Conservation (phyloP, 495 filamentous ascomycete genomes). For the Lasiosphaeriaceae sp. region DNA sequence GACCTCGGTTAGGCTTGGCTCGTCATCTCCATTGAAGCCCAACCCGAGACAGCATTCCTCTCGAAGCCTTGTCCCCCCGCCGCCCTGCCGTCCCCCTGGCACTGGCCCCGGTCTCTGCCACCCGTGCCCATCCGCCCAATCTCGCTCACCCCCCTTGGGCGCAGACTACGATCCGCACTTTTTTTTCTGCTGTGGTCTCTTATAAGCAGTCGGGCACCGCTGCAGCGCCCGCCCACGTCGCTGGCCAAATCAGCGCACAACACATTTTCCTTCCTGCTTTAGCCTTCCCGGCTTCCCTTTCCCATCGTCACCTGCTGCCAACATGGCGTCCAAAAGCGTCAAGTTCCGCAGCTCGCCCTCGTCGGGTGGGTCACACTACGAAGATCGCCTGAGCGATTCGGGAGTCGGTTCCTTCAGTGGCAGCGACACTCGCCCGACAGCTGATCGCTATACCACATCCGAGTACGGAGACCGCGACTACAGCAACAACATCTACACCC, state of each 20-base stretch:
- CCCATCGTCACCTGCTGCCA: slow-evolving; percentile 7
- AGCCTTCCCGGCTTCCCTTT: slow-evolving; percentile 15
- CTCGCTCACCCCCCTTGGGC: slow-evolving; percentile 18
- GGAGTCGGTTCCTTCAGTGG: slow-evolving; percentile 35
- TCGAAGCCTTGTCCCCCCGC: slow-evolving; percentile 22
- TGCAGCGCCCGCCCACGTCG: slow-evolving; percentile 23
- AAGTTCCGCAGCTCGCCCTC: slow-evolving; percentile 29
- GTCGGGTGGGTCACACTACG: slow-evolving; percentile 24
- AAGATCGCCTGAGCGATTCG: slow-evolving; percentile 32
- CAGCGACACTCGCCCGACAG: slow-evolving; percentile 24
- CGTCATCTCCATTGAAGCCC: slow-evolving; percentile 28
- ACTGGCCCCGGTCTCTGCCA: slow-evolving; percentile 1
- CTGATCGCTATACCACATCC: slow-evolving; percentile 20
- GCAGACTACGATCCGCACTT: slow-evolving; percentile 18
- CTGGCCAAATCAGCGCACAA: slow-evolving; percentile 40
- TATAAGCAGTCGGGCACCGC: slow-evolving; percentile 35
- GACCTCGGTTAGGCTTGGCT: slow-evolving; percentile 12
- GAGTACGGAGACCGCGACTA: slow-evolving; percentile 21
- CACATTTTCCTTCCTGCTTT: slow-evolving; percentile 33
- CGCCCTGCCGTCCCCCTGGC: slow-evolving; percentile 9
- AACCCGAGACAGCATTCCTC: slow-evolving; percentile 22
- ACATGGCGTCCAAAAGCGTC: slow-evolving; percentile 31
- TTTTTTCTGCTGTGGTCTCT: slow-evolving; percentile 16
- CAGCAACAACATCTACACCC: slow-evolving; percentile 17
- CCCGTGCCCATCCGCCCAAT: slow-evolving; percentile 25